Percentiles rank a stretch among this genome's conserved stretches.
Conservation (phyloP, 192 early-diverging fungal species). For the Coemansia sp. region DNA sequence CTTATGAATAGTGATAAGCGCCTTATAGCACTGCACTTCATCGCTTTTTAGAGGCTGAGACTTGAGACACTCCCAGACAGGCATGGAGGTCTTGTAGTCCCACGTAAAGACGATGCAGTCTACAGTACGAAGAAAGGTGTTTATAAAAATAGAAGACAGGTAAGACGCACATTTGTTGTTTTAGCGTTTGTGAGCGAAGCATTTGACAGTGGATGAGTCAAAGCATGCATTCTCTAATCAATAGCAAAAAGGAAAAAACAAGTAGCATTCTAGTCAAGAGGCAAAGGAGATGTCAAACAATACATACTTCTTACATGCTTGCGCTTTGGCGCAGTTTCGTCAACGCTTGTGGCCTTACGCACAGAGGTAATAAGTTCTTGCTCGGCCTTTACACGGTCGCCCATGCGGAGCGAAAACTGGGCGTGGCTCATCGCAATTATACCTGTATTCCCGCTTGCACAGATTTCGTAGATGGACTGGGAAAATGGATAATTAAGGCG, state of each 20-base stretch:
- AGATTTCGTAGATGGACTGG: background rate
- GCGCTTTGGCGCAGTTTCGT: conserved; percentile 95
- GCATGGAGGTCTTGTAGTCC: conserved; percentile 84
- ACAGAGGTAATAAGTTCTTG: conserved; percentile 83
- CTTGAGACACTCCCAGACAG: conserved; percentile 85
- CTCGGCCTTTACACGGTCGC: conserved; percentile 76
- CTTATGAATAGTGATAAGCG: conserved; percentile 92
- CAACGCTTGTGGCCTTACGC: conserved; percentile 84
- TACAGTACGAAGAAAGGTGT: conserved; percentile 4
- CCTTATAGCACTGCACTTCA: conserved; percentile 97
- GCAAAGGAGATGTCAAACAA: background rate
- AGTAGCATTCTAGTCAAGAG: too few species aligned
- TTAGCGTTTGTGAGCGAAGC: background rate
- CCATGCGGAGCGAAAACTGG: conserved; percentile 60
- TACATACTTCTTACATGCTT: conserved; percentile 78
- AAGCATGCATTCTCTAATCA: too few species aligned
- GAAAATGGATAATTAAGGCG: background rate
- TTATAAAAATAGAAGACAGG: background rate
- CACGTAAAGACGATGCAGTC: conserved; percentile 90
- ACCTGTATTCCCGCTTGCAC: background rate
- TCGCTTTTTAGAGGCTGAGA: conserved; percentile 85
- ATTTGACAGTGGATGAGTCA: background rate
- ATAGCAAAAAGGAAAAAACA: too few species aligned
- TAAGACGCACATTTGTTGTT: background rate
- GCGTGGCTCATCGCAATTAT: conserved; percentile 28